Conservation (phyloP, 176 grass and related monocot genomes). For the Poa pratensis region DNA sequence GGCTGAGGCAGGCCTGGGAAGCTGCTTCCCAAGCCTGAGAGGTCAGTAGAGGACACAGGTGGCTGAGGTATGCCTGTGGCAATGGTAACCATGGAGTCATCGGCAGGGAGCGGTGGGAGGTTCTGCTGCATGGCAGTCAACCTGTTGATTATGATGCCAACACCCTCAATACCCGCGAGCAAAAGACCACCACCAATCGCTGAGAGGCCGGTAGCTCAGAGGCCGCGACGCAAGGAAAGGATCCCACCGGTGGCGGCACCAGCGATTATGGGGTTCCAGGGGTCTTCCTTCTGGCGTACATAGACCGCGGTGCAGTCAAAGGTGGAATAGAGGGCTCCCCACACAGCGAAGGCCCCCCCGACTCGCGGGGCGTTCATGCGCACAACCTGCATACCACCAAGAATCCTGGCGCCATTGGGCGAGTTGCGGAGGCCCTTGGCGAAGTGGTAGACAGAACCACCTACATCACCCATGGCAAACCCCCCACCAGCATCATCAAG, state of each 20-base stretch:
- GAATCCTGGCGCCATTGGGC: slow-evolving; percentile 44
- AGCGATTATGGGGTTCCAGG: slow-evolving; percentile 95
- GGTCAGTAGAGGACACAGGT: too few relatives aligned
- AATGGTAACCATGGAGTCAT: slow-evolving; percentile 16
- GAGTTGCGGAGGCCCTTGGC: slow-evolving; percentile 53
- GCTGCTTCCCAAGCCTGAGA: slow-evolving; percentile 7
- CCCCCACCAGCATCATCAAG: slow-evolving; percentile 25
- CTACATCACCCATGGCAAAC: slow-evolving; percentile 51
- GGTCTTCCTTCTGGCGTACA: slow-evolving; percentile 89
- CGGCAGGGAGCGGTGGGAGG: slow-evolving; percentile 45
- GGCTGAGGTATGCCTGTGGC: slow-evolving; percentile 14
- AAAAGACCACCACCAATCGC: slow-evolving; percentile 59
- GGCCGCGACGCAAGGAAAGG: slow-evolving; percentile 77
- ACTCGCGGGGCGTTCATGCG: slow-evolving; percentile 49
- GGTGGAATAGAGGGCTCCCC: slow-evolving; percentile 36
- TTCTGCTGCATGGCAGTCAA: slow-evolving; percentile 55
- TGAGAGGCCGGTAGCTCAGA: slow-evolving; percentile 45
- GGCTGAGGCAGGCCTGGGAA: slow-evolving; percentile 31
- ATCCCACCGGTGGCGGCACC: slow-evolving; percentile 75
- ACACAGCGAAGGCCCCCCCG: slow-evolving; percentile 48
- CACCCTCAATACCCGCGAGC: slow-evolving; percentile 83
- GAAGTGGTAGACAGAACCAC: slow-evolving; percentile 59
- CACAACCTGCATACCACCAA: slow-evolving; percentile 39
- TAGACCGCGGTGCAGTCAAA: slow-evolving; percentile 90
- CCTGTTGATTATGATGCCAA: slow-evolving; percentile 65